These are phyloP conservation scores for Hylodesmum podocarpum DNA, from an alignment of 306 rosid genomes.

Conservation along the genomic window DNA sequence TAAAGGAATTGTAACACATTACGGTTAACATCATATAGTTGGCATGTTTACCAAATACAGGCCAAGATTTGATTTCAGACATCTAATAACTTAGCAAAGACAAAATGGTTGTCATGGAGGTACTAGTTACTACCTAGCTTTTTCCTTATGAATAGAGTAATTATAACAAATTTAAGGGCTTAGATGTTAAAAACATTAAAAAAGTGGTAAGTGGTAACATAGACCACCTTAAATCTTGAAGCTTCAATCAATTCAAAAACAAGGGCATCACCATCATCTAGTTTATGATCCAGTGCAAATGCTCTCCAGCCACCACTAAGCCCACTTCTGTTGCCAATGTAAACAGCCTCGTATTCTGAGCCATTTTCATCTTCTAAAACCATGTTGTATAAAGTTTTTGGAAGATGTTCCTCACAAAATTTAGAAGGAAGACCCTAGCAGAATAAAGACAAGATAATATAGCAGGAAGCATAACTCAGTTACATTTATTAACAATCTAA, in stretches of 20 bases:
- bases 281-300: conserved; percentile 76
- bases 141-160: not conserved
- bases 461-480: not conserved
- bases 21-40: not conserved
- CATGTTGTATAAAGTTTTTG: conserved; percentile 40
- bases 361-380: conserved; percentile 69
- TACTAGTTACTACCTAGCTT: too few relatives aligned
- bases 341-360: conserved; percentile 48
- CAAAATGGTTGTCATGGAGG: not conserved
- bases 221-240: conserved; percentile 59
- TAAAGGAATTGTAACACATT: not conserved
- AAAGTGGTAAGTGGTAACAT: not conserved
- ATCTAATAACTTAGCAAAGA: not conserved
- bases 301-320: conserved; percentile 88
- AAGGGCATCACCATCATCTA: conserved; percentile 83
- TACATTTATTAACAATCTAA: not conserved
- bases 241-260: conserved; percentile 66
- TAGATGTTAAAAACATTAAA: not conserved
- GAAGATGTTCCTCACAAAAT: conserved; percentile 65
- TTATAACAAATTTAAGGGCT: not conserved
- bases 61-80: not conserved
- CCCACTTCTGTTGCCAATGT: conserved; percentile 58
- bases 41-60: not conserved
- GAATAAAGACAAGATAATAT: not conserved
- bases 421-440: conserved; percentile 61